Base-by-base conservation (phyloP, 345 rosid genomes). In the Rubroshorea leprosula region DNA sequence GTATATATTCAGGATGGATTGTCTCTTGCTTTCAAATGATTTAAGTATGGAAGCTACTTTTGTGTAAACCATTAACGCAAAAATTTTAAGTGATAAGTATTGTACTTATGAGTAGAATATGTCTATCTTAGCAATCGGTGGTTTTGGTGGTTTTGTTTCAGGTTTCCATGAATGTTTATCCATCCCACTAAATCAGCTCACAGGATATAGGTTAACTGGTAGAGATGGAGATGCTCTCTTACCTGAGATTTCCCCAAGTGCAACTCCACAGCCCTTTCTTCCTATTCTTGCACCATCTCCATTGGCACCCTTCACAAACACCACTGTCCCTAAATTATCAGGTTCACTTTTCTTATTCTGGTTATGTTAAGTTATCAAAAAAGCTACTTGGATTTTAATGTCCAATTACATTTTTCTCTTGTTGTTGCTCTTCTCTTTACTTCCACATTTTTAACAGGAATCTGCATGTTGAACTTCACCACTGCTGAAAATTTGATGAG, bases 221-320 rank as follows among this genome's bases (percentile, higher is more conserved):
- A 61, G 54, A 58, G 65, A 51, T 55, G 46, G 23, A 38, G 76
- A 70, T 51, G 84, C 51, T 61, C 59, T 81, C 57, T 59, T 80
- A 66, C 95, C 99, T 21, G 65, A 82, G 76, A 79, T 85, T 46
- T 72, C 97, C 38, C 97, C 96, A 14, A 74, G 56, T 54, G 74
- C 62, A 35, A 67, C 89, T 60, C 99, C 97, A 48, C 96, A 77
- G 68, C 98, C 99, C 2, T 83, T 87, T 66, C 90, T 89, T 60
- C 97, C 99, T 17, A 68, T 83, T 67, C 79, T 82, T 55, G 97
- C 99, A 38, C 96, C 99, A 65, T 85, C 97, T 59, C 97, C 99
- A 4, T 66, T 89, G 76, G 70, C 78, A 54, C 89, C 96, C 24
- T 93, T 73, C 75, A 76, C 80, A 1, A 93, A 93, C 69, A 82